Evolutionary conservation across 1,284 basidiomycete genomes (phyloP).

Genomic region (Puccinia novopanici): DNA sequence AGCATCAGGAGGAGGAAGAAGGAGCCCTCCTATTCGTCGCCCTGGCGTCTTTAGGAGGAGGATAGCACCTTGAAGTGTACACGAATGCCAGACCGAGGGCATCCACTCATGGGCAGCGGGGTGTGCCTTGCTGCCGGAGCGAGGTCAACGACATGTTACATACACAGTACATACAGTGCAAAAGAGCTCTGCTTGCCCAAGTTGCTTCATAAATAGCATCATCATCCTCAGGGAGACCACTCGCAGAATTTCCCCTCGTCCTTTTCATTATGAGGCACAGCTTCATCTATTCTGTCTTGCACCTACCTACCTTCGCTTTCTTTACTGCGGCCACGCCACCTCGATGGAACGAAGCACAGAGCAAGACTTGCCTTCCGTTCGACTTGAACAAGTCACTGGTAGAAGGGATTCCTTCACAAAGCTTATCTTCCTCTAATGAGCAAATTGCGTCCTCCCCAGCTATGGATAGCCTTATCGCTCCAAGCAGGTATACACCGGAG

Average conservation of each 20-base stretch:
- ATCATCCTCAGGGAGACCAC: too few relatives aligned
- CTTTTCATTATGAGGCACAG: neutral
- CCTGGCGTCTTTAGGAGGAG: too few relatives aligned
- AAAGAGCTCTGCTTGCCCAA: too few relatives aligned
- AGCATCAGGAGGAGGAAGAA: too few relatives aligned
- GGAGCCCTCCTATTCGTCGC: too few relatives aligned
- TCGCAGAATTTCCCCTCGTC: neutral
- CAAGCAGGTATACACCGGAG: neutral
- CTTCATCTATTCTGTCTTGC: neutral
- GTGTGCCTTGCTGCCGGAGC: too few relatives aligned
- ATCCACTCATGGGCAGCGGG: too few relatives aligned
- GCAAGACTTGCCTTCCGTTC: neutral
- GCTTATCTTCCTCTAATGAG: neutral
- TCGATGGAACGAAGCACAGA: constrained; percentile 1
- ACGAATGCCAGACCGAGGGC: too few relatives aligned
- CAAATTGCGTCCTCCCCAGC: neutral
- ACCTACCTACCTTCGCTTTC: neutral
- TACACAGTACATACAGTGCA: too few relatives aligned
- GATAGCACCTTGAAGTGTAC: too few relatives aligned
- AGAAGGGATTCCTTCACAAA: neutral
- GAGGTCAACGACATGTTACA: too few relatives aligned
- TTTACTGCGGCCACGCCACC: neutral
- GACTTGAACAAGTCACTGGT: neutral
- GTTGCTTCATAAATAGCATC: too few relatives aligned
- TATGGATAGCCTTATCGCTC: neutral